Percentiles rank a stretch among this genome's conserved stretches.
Conservation (phyloP, 139 green algal genomes). For the Medakamo hakoo region DNA sequence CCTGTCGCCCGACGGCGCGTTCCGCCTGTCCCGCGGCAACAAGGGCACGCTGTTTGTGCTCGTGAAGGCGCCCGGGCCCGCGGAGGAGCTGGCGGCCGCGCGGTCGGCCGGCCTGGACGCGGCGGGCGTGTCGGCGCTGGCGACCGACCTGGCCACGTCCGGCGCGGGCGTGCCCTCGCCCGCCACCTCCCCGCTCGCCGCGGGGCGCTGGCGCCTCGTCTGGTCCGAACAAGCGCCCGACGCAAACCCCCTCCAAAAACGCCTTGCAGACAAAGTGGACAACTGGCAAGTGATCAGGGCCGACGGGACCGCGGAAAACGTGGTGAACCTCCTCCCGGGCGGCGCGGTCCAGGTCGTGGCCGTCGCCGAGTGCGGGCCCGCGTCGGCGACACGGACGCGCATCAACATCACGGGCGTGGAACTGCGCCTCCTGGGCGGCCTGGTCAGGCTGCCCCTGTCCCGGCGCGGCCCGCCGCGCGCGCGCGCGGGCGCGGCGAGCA, state of each 20-base stretch:
- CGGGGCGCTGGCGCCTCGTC: slow-evolving; percentile 46
- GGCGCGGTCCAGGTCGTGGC: slow-evolving; percentile 34
- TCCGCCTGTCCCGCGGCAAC: slow-evolving; percentile 54
- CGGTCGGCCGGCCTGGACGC: slow-evolving; percentile 10
- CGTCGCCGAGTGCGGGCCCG: slow-evolving; percentile 12
- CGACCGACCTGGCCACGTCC: slow-evolving; percentile 12
- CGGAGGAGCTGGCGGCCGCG: slow-evolving; percentile 28
- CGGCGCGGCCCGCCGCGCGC: too few relatives aligned
- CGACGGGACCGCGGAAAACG: slow-evolving; percentile 34
- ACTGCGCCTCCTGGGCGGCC: slow-evolving; percentile 18
- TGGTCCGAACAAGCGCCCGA: slow-evolving; percentile 46
- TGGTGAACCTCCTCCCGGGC: slow-evolving; percentile 33
- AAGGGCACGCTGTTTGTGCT: slow-evolving; percentile 61
- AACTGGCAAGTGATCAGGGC: slow-evolving; percentile 50
- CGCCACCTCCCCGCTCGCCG: slow-evolving; percentile 17
- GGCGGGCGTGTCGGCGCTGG: slow-evolving; percentile 11
- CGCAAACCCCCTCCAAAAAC: slow-evolving; percentile 48
- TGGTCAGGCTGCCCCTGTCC: slow-evolving; percentile 15
- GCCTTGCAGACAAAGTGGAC: slow-evolving; percentile 6
- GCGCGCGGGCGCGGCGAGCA: too few relatives aligned
- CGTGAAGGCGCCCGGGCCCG: slow-evolving; percentile 25
- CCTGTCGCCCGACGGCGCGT: slow-evolving; percentile 32
- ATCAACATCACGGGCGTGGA: slow-evolving; percentile 28
- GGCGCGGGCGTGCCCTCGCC: slow-evolving; percentile 9
- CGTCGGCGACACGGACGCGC: slow-evolving; percentile 26